A percentile compares a stretch with the other conserved stretches of the same genome.
These are phyloP conservation scores for Casaregolazyma lundiana DNA, from an alignment of 1,139 yeast genomes.

Conservation along the genomic window DNA sequence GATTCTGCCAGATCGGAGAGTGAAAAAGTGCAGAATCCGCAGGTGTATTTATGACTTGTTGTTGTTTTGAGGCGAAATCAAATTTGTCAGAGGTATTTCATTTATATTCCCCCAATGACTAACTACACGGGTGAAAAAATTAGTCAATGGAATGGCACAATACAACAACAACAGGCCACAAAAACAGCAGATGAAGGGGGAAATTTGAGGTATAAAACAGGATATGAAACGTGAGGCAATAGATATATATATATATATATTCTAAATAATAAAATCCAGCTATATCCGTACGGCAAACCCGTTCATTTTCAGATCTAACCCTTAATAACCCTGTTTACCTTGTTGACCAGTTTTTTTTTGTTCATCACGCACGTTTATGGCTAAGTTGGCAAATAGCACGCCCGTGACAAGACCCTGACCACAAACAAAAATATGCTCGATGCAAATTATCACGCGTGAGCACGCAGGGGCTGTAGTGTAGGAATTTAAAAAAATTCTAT, in stretches of 20 bases:
- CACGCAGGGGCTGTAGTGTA: too few relatives aligned
- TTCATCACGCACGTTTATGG: not conserved
- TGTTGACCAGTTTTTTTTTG: slow-evolving; percentile 3
- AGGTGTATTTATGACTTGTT: not conserved
- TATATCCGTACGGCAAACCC: too few relatives aligned
- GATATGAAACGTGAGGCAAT: too few relatives aligned
- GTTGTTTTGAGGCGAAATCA: not conserved
- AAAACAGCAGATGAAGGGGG: not conserved
- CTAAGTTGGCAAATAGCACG: too few relatives aligned
- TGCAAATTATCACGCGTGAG: not conserved
- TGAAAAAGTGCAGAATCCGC: not conserved
- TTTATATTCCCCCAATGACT: not conserved
- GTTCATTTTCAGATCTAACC: slow-evolving; percentile 5
- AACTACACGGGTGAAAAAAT: not conserved
- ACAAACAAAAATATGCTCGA: not conserved
- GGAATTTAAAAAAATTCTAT: too few relatives aligned
- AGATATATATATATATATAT: too few relatives aligned
- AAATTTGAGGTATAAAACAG: not conserved
- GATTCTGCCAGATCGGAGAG: not conserved
- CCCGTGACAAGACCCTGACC: too few relatives aligned
- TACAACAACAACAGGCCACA: not conserved
- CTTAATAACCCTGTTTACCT: slow-evolving; percentile 1
- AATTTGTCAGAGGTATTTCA: not conserved
- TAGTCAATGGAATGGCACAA: not conserved
- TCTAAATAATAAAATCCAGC: not conserved